Evolutionary conservation across 2,329 filamentous ascomycete species (phyloP), one percentile per base, ranked within the genome.

Genomic region (Penicillium sclerotigenum): DNA sequence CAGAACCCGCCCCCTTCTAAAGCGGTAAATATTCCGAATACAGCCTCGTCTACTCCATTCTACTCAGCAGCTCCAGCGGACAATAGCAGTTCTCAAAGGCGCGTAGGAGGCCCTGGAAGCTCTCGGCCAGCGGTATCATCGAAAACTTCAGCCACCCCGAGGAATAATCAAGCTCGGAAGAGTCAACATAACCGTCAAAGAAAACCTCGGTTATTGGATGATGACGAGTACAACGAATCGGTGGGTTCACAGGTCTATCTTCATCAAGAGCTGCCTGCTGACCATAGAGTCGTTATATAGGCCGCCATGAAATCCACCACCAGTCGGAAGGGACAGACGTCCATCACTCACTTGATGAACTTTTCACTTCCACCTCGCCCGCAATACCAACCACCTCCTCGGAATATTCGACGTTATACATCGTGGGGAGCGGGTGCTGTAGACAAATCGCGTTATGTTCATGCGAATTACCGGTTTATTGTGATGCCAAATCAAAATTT

Each of bases 391-490:
- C 66, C 81, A 81, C 65, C 82, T 84, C 65, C 79, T 80, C 77
- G 83, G 58, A 81, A 84, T 34, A 81, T 83, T 66, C 84, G 89
- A 55, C 82, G 89, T 52, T 88, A 90, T 72, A 86, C 87, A 42
- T 88, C 87, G 2, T 96, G 89, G 88, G 91, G 91, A 0, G 80
- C 90, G 38, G 91, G 92, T 73, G 86, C 90, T 14, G 84, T 87
- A 41, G 94, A 99, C 74, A 97, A 97, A 77, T 89, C 92, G 56
- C 88, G 87, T 79, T 91, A 90, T 64, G 87, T 99, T 16, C 92
- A 99, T 73, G 91, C 94, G 62, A 99, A 99, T 73, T 99, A 99
- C 71, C 88, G 94, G 54, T 99, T 99, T 72, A 88, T 99, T 57
- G 92, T 99, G 49, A 87, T 90, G 58, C 93, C 94, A 4, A 82